phyloP scores from a whole-genome alignment of 306 rosid species.

The Aeschynomene evenia region DNA sequence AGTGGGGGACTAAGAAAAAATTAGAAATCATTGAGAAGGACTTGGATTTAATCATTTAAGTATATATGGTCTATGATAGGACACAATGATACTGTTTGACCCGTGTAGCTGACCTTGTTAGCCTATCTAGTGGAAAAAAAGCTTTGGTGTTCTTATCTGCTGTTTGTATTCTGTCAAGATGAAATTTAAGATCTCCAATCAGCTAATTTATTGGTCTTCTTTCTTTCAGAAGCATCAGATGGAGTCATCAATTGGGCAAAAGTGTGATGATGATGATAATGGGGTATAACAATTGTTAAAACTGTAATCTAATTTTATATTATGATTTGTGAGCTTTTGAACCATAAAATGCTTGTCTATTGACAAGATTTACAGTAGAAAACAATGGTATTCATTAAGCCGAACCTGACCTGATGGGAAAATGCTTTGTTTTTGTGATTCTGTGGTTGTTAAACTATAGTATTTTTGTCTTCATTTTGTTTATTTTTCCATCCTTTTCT shows the following conservation, averaged over 20 bases:
- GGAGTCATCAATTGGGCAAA: conserved; percentile 52
- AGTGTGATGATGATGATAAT: conserved; percentile 49
- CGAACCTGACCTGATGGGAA: too few relatives aligned
- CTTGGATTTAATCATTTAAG: too few relatives aligned
- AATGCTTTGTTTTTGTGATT: too few relatives aligned
- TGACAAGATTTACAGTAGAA: neutral
- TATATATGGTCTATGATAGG: neutral
- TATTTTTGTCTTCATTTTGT: neutral
- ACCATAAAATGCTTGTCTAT: neutral
- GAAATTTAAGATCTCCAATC: conserved; percentile 1
- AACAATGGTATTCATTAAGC: too few relatives aligned
- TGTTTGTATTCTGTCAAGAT: conserved; percentile 14
- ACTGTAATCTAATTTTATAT: conserved; percentile 11
- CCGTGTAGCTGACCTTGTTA: neutral
- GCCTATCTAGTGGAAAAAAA: neutral
- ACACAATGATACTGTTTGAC: neutral
- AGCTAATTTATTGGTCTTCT: conserved; percentile 18
- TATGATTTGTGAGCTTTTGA: neutral
- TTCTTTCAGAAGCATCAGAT: conserved; percentile 56
- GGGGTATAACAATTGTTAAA: conserved; percentile 45
- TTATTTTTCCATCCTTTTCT: neutral
- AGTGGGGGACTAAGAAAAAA: neutral
- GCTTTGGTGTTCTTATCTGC: neutral
- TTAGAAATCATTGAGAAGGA: neutral
- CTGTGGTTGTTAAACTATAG: too few relatives aligned